Conservation (phyloP, 768 basidiomycete genomes). For the Russula griseocarnosa region DNA sequence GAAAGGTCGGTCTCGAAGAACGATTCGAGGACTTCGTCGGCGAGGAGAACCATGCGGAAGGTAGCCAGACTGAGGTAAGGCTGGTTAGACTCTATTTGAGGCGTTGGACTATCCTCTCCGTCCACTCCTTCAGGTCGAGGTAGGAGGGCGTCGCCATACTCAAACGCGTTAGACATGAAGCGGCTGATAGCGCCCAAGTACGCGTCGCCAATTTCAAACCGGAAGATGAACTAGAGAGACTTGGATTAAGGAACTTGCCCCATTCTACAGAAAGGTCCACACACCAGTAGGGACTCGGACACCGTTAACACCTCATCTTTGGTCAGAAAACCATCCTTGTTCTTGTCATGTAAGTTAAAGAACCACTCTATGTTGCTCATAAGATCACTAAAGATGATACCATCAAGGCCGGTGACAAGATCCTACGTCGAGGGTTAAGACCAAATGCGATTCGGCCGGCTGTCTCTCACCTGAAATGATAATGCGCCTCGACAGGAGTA, state of each 20-base stretch:
- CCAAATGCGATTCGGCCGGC: not conserved
- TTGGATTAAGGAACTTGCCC: not conserved
- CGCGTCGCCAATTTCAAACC: conserved; percentile 92
- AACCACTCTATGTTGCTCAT: conserved; percentile 99
- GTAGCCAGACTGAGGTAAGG: conserved; percentile 92
- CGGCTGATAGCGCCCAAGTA: conserved; percentile 95
- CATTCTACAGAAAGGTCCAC: conserved; percentile 30
- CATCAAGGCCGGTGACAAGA: conserved; percentile 81
- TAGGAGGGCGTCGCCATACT: conserved; percentile 92
- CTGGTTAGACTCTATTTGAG: conserved; percentile 66
- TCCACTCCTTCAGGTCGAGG: conserved; percentile 46
- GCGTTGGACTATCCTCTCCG: conserved; percentile 38
- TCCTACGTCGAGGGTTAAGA: conserved; percentile 51
- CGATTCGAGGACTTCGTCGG: conserved; percentile 92
- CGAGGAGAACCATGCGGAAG: conserved; percentile 99
- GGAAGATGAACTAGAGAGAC: conserved; percentile 83
- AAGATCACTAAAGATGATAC: conserved; percentile 91
- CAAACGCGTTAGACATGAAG: conserved; percentile 98
- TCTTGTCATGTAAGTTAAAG: conserved; percentile 92
- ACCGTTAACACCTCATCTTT: conserved; percentile 96
- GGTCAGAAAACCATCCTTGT: conserved; percentile 91
- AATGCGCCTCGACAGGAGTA: conserved; percentile 72
- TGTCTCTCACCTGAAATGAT: conserved; percentile 72
- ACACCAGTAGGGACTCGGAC: conserved; percentile 88
- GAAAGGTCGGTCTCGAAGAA: conserved; percentile 95